phyloP scores from a whole-genome alignment of 1,139 yeast species.

The Trichomonascaceae sp. region DNA sequence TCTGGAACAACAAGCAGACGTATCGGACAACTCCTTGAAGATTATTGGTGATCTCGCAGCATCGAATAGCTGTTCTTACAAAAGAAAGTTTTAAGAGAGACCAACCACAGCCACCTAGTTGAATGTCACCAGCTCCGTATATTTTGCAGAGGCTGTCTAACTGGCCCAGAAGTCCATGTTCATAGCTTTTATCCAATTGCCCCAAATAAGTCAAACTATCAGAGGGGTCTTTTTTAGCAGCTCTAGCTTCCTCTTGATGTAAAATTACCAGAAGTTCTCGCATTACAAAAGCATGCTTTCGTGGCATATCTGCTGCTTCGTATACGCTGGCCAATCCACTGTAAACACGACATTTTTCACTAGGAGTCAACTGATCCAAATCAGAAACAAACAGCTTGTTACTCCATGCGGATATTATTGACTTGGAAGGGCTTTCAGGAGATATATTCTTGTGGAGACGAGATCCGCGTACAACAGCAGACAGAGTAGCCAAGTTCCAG shows the following conservation, averaged over 20 bases:
- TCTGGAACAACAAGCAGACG: slow-evolving; percentile 48
- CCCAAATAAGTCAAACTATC: slow-evolving; percentile 2
- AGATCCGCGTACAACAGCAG: slow-evolving; percentile 36
- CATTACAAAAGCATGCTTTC: slow-evolving; percentile 68
- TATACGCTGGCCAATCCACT: slow-evolving; percentile 63
- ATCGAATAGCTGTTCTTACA: slow-evolving; percentile 47
- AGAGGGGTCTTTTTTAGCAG: background rate
- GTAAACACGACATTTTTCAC: slow-evolving; percentile 43
- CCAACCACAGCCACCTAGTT: slow-evolving; percentile 44
- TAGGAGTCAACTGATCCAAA: slow-evolving; percentile 39
- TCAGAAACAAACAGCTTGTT: slow-evolving; percentile 42
- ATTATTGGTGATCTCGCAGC: slow-evolving; percentile 50
- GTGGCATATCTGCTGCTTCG: slow-evolving; percentile 49
- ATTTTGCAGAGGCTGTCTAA: slow-evolving; percentile 28
- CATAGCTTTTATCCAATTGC: slow-evolving; percentile 11
- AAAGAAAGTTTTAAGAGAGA: slow-evolving; percentile 51
- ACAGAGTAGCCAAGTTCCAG: slow-evolving; percentile 40
- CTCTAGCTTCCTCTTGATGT: slow-evolving; percentile 31
- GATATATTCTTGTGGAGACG: slow-evolving; percentile 23
- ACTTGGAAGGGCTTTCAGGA: slow-evolving; percentile 22
- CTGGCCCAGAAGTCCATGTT: slow-evolving; percentile 18
- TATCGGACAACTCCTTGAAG: slow-evolving; percentile 42
- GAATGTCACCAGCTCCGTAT: slow-evolving; percentile 29
- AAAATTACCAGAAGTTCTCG: slow-evolving; percentile 53
- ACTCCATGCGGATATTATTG: slow-evolving; percentile 32